These are phyloP conservation scores for Diplocarpon mali DNA, from an alignment of 2,329 filamentous ascomycete genomes.

Conservation along the genomic window DNA sequence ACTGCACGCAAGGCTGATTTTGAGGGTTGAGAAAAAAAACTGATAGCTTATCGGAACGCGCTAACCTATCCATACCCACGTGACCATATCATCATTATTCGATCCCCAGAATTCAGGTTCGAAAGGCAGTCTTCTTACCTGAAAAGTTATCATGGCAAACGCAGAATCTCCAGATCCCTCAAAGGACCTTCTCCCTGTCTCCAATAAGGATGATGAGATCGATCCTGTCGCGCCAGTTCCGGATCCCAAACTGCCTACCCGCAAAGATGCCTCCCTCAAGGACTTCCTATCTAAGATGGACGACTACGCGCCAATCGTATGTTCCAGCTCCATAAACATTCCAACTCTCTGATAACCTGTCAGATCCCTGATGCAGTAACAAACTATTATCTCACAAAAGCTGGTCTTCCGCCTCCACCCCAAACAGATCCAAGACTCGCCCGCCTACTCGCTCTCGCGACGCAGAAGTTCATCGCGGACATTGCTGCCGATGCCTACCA, in stretches of 20 bases:
- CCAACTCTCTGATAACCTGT: slow-evolving; percentile 8
- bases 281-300: slow-evolving; percentile 97
- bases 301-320: slow-evolving; percentile 91
- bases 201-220: slow-evolving; percentile 23
- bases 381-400: slow-evolving; percentile 94
- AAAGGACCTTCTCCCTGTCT: slow-evolving; percentile 23
- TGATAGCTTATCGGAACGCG: slow-evolving; percentile 1
- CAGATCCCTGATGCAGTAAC: slow-evolving; percentile 96
- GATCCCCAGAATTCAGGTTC: not conserved
- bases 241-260: slow-evolving; percentile 58
- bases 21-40: slow-evolving; percentile 5
- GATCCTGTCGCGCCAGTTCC: slow-evolving; percentile 38
- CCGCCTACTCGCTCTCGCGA: slow-evolving; percentile 89
- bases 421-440: slow-evolving; percentile 85
- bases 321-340: slow-evolving; percentile 26
- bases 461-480: slow-evolving; percentile 97
- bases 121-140: not conserved
- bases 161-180: slow-evolving; percentile 25
- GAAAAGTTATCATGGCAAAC: slow-evolving; percentile 19
- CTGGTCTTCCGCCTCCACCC: slow-evolving; percentile 84
- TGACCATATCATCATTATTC: not conserved
- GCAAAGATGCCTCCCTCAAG: slow-evolving; percentile 84
- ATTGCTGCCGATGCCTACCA: slow-evolving; percentile 97
- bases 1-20: slow-evolving; percentile 14
- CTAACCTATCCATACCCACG: not conserved